A percentile compares a stretch with the other conserved stretches of the same genome.
Evolutionary conservation across 805 yeast genomes (phyloP).

Genomic region (Ogataea neopini): DNA sequence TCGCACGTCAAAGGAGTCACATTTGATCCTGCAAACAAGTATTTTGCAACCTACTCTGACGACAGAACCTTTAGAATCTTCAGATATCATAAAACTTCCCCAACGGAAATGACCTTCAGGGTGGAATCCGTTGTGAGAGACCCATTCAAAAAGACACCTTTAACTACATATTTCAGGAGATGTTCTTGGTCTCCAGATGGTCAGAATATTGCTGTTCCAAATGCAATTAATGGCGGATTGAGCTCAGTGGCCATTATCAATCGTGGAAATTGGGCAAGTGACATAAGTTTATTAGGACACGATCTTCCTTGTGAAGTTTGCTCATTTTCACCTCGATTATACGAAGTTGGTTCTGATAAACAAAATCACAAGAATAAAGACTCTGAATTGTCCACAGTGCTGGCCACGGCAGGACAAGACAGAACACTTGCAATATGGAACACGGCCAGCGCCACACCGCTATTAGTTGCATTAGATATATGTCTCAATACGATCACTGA

Average conservation of each 20-base stretch:
- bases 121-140: slow-evolving; percentile 80
- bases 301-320: slow-evolving; percentile 85
- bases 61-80: slow-evolving; percentile 89
- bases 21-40: slow-evolving; percentile 97
- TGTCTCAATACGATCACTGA: slow-evolving; percentile 82
- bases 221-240: slow-evolving; percentile 82
- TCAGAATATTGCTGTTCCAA: slow-evolving; percentile 81
- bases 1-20: slow-evolving; percentile 95
- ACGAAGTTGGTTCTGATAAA: slow-evolving; percentile 34
- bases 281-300: slow-evolving; percentile 75
- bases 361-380: slow-evolving; percentile 25
- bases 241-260: slow-evolving; percentile 71
- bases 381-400: slow-evolving; percentile 53
- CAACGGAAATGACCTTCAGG: slow-evolving; percentile 74
- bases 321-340: slow-evolving; percentile 69
- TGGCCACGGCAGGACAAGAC: slow-evolving; percentile 98
- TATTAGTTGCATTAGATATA: slow-evolving; percentile 77
- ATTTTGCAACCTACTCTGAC: slow-evolving; percentile 95
- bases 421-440: slow-evolving; percentile 86
- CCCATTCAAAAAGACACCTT: slow-evolving; percentile 87
- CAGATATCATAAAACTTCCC: slow-evolving; percentile 72
- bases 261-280: slow-evolving; percentile 79
- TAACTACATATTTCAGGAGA: slow-evolving; percentile 86
- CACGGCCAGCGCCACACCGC: slow-evolving; percentile 72
- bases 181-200: slow-evolving; percentile 93